phyloP scores from a whole-genome alignment of 495 filamentous ascomycete species.

The Corynascus novoguineensis region DNA sequence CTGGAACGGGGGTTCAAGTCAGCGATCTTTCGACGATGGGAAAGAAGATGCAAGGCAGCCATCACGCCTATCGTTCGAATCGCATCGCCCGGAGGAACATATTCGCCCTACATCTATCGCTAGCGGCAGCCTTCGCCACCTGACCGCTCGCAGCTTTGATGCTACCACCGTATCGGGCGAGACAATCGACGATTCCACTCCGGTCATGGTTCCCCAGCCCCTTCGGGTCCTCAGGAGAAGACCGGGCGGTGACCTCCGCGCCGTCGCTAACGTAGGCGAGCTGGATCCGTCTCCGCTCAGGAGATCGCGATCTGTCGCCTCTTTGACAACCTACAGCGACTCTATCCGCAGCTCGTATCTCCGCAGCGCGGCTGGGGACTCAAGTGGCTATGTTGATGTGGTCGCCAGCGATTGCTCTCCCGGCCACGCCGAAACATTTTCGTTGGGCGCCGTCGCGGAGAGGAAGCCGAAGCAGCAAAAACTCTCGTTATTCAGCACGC shows the following conservation, averaged over 20 bases:
- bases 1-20: conserved; percentile 21
- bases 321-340: conserved; percentile 61
- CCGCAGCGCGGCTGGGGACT: conserved; percentile 33
- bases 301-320: conserved; percentile 66
- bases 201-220: conserved; percentile 41
- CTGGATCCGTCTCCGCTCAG: conserved; percentile 48
- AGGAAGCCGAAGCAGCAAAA: conserved; percentile 34
- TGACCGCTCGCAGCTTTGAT: conserved; percentile 56
- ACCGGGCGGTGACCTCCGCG: conserved; percentile 84
- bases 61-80: conserved; percentile 37
- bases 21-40: conserved; percentile 31
- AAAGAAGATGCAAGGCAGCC: conserved; percentile 35
- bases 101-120: conserved; percentile 61
- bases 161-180: conserved; percentile 49
- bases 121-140: conserved; percentile 59
- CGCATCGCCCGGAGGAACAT: conserved; percentile 35
- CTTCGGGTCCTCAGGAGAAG: conserved; percentile 69
- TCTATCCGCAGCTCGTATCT: conserved; percentile 61
- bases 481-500: conserved; percentile 64
- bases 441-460: conserved; percentile 54
- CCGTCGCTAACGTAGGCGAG: conserved; percentile 67
- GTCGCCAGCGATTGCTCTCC: conserved; percentile 39
- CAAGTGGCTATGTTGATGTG: conserved; percentile 41
- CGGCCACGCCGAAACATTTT: conserved; percentile 42
- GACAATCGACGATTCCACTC: conserved; percentile 30